Conservation (phyloP, 2,329 filamentous ascomycete genomes). For the Aureobasidium zeae region DNA sequence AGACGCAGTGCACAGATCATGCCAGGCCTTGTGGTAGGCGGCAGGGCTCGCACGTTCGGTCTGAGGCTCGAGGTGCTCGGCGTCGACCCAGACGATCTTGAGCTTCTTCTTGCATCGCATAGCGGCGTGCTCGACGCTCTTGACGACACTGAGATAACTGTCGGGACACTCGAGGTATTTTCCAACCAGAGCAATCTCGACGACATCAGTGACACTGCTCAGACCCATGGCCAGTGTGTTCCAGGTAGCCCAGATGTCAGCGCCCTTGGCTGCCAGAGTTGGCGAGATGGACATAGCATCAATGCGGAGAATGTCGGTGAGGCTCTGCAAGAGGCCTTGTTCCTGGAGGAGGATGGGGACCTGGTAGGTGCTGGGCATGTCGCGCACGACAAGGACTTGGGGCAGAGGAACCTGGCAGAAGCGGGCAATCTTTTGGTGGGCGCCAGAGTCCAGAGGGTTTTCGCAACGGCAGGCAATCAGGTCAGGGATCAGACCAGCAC, state of each 20-base stretch:
- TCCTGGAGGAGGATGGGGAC: conserved; percentile 85
- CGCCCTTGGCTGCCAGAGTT: conserved; percentile 52
- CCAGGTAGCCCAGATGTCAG: conserved; percentile 70
- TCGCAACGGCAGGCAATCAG: conserved; percentile 90
- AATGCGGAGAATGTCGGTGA: conserved; percentile 58
- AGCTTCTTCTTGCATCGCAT: conserved; percentile 79
- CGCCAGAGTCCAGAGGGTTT: conserved; percentile 59
- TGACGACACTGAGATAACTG: conserved; percentile 74
- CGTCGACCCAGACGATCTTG: conserved; percentile 74
- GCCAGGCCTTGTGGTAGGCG: conserved; percentile 56
- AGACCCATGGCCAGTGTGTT: conserved; percentile 58
- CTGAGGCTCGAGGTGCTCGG: conserved; percentile 67
- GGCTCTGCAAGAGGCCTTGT: conserved; percentile 62
- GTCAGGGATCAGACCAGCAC: conserved; percentile 56
- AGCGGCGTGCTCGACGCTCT: conserved; percentile 81
- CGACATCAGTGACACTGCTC: conserved; percentile 56
- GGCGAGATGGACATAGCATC: conserved; percentile 42
- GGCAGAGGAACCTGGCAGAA: conserved; percentile 79
- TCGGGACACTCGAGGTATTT: conserved; percentile 85
- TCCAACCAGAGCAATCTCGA: conserved; percentile 79
- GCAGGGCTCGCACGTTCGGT: conserved; percentile 55
- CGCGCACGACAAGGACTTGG: conserved; percentile 78
- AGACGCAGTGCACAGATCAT: conserved; percentile 19
- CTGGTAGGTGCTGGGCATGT: conserved; percentile 86
- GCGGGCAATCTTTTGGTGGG: conserved; percentile 77